Percentiles rank a stretch among this genome's conserved stretches.
These are phyloP conservation scores for Sarcomyxa edulis DNA, from an alignment of 768 basidiomycete species.

Conservation along the genomic window DNA sequence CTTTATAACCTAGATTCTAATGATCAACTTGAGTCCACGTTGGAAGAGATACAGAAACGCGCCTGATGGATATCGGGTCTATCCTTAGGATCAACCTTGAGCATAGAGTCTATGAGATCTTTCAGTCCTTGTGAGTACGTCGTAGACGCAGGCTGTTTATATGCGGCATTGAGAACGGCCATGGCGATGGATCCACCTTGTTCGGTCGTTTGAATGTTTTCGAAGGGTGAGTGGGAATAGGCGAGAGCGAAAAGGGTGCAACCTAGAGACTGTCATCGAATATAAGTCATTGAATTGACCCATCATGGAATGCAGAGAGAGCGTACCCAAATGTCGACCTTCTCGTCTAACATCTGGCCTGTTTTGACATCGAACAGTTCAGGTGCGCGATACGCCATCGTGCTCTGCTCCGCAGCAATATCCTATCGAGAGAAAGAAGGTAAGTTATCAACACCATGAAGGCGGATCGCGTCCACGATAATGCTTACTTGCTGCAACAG, in stretches of 20 bases:
- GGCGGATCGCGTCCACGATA: neutral
- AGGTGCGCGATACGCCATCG: slow-evolving; percentile 97
- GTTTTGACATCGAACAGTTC: slow-evolving; percentile 98
- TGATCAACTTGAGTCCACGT: slow-evolving; percentile 1
- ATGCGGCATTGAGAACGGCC: slow-evolving; percentile 93
- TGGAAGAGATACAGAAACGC: slow-evolving; percentile 11
- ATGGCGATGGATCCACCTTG: slow-evolving; percentile 97
- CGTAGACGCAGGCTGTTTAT: slow-evolving; percentile 81
- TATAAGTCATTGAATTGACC: slow-evolving; percentile 1
- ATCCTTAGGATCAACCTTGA: slow-evolving; percentile 77
- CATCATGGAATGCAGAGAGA: neutral
- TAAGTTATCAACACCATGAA: slow-evolving; percentile 6
- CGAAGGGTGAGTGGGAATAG: slow-evolving; percentile 95
- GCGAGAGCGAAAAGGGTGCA: slow-evolving; percentile 94
- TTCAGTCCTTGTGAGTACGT: slow-evolving; percentile 84
- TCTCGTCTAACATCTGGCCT: slow-evolving; percentile 80
- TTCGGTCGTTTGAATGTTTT: slow-evolving; percentile 85
- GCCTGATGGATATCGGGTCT: slow-evolving; percentile 87
- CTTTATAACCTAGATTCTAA: slow-evolving; percentile 49
- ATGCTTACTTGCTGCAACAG: slow-evolving; percentile 74
- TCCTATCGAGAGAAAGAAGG: slow-evolving; percentile 43
- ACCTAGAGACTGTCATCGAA: slow-evolving; percentile 70
- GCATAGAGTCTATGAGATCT: slow-evolving; percentile 78
- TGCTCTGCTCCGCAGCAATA: slow-evolving; percentile 94
- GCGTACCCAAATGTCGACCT: slow-evolving; percentile 93